phyloP scores from a whole-genome alignment of 2,329 filamentous ascomycete genomes.

The Penicillium sp. region DNA sequence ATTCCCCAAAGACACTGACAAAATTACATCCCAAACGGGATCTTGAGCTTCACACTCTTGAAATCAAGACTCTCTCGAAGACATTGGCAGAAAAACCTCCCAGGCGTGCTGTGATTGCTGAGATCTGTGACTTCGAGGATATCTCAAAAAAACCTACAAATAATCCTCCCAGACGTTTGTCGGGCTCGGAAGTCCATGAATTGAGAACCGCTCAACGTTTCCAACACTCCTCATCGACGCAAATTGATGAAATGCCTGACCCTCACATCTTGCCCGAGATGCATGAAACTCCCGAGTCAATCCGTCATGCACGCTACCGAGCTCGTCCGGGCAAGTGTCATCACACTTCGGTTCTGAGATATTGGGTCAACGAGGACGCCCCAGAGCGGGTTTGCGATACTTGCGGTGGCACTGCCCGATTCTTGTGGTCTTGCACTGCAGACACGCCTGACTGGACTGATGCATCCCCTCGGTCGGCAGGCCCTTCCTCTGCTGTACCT shows the following conservation, averaged over 20 bases:
- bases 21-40: too few relatives aligned
- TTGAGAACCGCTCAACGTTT: neutral
- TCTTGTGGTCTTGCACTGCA: conserved; percentile 71
- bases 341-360: conserved; percentile 65
- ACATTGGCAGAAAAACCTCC: too few relatives aligned
- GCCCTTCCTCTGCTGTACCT: conserved; percentile 32
- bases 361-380: conserved; percentile 10
- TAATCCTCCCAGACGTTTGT: too few relatives aligned
- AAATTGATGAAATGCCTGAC: neutral
- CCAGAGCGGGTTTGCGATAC: conserved; percentile 15
- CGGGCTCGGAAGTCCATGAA: too few relatives aligned
- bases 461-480: neutral
- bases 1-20: too few relatives aligned
- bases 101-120: too few relatives aligned
- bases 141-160: too few relatives aligned
- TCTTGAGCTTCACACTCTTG: too few relatives aligned
- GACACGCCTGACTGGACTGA: conserved; percentile 49
- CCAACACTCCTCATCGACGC: neutral
- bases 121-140: too few relatives aligned
- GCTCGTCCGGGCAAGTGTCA: neutral
- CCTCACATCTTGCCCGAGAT: neutral
- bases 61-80: too few relatives aligned
- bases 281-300: neutral
- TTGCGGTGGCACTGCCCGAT: conserved; percentile 60
- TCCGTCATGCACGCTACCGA: neutral